Conservation (phyloP, 345 rosid species). For the Eucalyptus marginata region DNA sequence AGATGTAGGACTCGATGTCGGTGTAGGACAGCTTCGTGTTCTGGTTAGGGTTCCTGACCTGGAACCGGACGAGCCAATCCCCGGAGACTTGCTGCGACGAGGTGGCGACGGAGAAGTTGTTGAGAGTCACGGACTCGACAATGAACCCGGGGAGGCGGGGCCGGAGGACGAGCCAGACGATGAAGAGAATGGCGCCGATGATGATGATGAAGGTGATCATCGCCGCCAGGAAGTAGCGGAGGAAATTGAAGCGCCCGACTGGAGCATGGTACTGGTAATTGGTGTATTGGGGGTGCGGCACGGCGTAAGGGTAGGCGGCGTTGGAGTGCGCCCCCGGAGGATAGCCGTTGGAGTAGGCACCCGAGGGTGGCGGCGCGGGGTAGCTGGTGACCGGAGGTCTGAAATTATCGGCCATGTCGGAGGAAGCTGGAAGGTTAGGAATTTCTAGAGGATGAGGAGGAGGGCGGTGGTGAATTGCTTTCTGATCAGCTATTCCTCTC, state of each 20-base stretch:
- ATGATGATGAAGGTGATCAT: conserved; percentile 13
- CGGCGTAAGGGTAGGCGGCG: conserved; percentile 32
- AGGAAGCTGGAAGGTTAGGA: not conserved
- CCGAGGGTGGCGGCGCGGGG: conserved; percentile 12
- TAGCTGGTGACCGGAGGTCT: conserved; percentile 5
- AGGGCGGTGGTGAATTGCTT: not conserved
- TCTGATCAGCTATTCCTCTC: not conserved
- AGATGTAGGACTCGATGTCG: conserved; percentile 1
- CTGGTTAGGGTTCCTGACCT: conserved; percentile 58
- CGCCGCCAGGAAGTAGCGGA: conserved; percentile 31
- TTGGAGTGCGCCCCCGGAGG: conserved; percentile 5
- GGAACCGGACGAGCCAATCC: conserved; percentile 38
- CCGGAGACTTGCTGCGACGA: conserved; percentile 28
- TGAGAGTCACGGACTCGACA: conserved; percentile 36
- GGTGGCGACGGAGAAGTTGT: conserved; percentile 36
- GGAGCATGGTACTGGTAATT: conserved; percentile 15
- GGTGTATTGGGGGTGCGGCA: conserved; percentile 8
- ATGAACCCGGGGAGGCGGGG: conserved; percentile 20
- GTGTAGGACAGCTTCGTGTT: conserved; percentile 38
- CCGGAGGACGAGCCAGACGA: too few species aligned
- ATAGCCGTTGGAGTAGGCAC: conserved; percentile 18
- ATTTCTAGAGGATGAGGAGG: not conserved
- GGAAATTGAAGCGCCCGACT: conserved; percentile 22
- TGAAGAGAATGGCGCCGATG: too few species aligned
- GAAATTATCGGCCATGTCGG: not conserved